Evolutionary conservation across 2,329 filamentous ascomycete genomes (phyloP).

Genomic region (Cercospora janseana): DNA sequence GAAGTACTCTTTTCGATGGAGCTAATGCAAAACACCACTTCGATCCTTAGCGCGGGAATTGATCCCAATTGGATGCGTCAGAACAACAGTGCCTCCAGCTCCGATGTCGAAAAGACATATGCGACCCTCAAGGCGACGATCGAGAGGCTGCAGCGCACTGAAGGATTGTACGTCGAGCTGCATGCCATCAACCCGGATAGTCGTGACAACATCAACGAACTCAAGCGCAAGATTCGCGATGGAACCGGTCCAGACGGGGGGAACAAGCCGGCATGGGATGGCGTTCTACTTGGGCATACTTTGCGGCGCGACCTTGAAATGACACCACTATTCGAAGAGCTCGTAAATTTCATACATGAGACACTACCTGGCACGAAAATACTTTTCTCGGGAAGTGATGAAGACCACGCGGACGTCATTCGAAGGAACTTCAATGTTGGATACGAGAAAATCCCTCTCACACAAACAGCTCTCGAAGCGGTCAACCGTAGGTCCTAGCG

Average conservation of each 20-base stretch:
- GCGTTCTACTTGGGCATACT: neutral
- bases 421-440: constrained; percentile 4
- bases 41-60: constrained; percentile 2
- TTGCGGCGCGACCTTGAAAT: neutral
- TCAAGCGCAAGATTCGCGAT: constrained; percentile 16
- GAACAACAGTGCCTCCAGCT: neutral
- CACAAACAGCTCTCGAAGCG: constrained; percentile 4
- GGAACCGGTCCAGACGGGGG: constrained; percentile 9
- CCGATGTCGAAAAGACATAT: neutral
- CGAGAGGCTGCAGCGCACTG: neutral
- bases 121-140: neutral
- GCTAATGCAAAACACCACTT: constrained; percentile 3
- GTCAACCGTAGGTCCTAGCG: constrained; percentile 4
- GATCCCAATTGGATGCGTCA: constrained; percentile 4
- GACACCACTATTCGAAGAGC: constrained; percentile 11
- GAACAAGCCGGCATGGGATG: constrained; percentile 11
- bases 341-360: constrained; percentile 9
- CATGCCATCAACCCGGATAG: constrained; percentile 10
- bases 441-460: constrained; percentile 6
- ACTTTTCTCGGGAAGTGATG: constrained; percentile 6
- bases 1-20: constrained; percentile 8
- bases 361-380: constrained; percentile 8
- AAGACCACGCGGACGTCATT: constrained; percentile 3
- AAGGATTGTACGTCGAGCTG: neutral
- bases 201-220: constrained; percentile 9